Evolutionary conservation across 2,329 filamentous ascomycete genomes (phyloP).

Genomic region (Aspergillus sp.): DNA sequence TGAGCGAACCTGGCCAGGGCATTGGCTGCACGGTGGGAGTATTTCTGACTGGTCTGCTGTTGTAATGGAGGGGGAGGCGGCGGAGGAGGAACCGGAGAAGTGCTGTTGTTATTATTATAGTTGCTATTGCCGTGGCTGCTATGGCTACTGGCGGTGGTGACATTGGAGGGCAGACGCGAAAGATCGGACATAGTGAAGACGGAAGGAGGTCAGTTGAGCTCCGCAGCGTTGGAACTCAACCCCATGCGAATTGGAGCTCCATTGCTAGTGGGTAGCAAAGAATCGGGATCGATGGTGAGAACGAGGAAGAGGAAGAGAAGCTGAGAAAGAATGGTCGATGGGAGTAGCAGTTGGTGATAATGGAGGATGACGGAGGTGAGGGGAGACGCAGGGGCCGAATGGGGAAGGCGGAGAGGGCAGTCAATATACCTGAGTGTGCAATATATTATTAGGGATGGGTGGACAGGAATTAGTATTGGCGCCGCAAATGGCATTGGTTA

Average conservation of each 20-base stretch:
- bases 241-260: conserved; percentile 13
- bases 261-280: conserved; percentile 2
- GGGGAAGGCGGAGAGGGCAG: conserved; percentile 4
- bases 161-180: conserved; percentile 18
- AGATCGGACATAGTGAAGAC: conserved; percentile 22
- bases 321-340: background rate
- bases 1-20: conserved; percentile 47
- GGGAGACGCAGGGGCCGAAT: background rate
- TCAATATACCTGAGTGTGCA: background rate
- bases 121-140: conserved; percentile 13
- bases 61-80: conserved; percentile 29
- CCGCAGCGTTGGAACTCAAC: conserved; percentile 10
- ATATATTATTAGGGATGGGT: background rate
- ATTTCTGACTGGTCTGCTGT: conserved; percentile 26
- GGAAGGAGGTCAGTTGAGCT: background rate
- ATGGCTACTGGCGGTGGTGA: conserved; percentile 18
- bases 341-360: conserved; percentile 4
- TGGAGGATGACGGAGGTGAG: background rate
- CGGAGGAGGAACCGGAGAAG: conserved; percentile 24
- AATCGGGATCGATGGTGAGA: background rate
- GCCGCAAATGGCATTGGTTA: no score
- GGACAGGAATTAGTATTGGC: background rate
- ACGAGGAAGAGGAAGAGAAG: background rate
- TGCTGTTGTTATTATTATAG: background rate
- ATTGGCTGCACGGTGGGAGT: conserved; percentile 39